Evolutionary conservation across 305 asterid species (phyloP).

Genomic region (Caryopteris hybrid): DNA sequence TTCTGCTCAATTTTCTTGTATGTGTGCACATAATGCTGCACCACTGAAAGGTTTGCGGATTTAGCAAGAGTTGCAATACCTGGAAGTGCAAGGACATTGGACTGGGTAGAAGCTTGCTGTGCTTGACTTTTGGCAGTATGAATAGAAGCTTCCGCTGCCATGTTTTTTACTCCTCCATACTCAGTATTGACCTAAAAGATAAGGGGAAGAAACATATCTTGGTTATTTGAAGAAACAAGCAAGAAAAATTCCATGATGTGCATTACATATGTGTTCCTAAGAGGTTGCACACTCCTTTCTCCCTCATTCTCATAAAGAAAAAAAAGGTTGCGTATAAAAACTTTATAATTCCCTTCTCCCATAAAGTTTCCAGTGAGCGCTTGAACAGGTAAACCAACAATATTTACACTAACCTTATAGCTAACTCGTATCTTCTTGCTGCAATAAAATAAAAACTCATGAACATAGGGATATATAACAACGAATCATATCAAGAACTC

Average conservation of each 20-base stretch:
- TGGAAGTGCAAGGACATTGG: slow-evolving; percentile 76
- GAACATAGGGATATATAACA: neutral
- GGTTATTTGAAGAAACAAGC: slow-evolving; percentile 4
- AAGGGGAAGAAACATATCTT: neutral
- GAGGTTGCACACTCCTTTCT: neutral
- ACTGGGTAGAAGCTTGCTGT: slow-evolving; percentile 40
- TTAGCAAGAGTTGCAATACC: slow-evolving; percentile 38
- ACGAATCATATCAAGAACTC: neutral
- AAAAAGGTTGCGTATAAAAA: neutral
- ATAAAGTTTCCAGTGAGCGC: neutral
- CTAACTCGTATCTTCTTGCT: slow-evolving; percentile 87
- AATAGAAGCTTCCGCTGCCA: slow-evolving; percentile 27
- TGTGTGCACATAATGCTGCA: slow-evolving; percentile 3
- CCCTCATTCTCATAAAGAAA: neutral
- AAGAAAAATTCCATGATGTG: neutral
- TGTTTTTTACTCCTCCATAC: slow-evolving; percentile 48
- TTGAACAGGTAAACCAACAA: neutral
- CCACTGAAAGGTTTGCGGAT: neutral
- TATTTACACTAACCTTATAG: slow-evolving; percentile 58
- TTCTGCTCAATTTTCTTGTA: too few species aligned
- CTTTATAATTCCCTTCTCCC: neutral
- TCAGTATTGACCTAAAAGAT: slow-evolving; percentile 56
- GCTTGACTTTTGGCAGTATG: slow-evolving; percentile 46
- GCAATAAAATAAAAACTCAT: slow-evolving; percentile 23
- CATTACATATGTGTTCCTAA: neutral